Evolutionary conservation across 139 green algal species (phyloP).

Genomic region (Edaphochlamys debaryana): DNA sequence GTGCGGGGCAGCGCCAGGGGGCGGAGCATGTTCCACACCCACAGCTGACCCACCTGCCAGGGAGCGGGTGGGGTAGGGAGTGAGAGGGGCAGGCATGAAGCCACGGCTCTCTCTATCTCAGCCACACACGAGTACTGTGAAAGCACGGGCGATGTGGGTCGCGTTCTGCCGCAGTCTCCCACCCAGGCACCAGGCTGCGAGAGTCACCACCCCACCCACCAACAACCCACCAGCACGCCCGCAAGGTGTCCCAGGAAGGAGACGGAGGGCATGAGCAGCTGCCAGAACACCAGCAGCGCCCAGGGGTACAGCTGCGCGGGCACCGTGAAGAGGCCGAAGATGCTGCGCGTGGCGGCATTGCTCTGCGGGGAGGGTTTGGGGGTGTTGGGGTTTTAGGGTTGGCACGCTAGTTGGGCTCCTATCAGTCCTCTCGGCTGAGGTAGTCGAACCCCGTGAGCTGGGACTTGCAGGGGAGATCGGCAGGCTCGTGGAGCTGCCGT

Average conservation of each 20-base stretch:
- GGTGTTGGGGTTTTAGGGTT: too few species aligned
- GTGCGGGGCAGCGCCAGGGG: slow-evolving; percentile 47
- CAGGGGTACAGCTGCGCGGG: slow-evolving; percentile 71
- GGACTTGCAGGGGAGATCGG: too few species aligned
- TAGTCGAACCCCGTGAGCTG: too few species aligned
- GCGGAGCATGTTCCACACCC: slow-evolving; percentile 49
- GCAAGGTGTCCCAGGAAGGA: slow-evolving; percentile 82
- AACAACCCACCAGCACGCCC: slow-evolving; percentile 69
- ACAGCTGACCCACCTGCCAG: slow-evolving; percentile 60
- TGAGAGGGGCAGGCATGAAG: background rate
- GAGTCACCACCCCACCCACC: background rate
- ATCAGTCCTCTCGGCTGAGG: too few species aligned
- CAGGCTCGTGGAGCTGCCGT: too few species aligned
- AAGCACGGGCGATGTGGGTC: too few species aligned
- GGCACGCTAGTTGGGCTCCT: too few species aligned
- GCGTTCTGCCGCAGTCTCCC: too few species aligned
- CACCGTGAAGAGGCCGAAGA: slow-evolving; percentile 76
- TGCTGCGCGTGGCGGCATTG: slow-evolving; percentile 40
- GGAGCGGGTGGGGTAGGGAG: background rate
- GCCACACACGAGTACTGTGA: background rate
- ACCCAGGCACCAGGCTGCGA: background rate
- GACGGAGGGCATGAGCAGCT: slow-evolving; percentile 75
- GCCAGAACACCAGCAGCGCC: slow-evolving; percentile 77
- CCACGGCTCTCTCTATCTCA: background rate
- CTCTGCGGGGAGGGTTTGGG: too few species aligned